Percentiles rank a stretch among this genome's conserved stretches.
Conservation (phyloP, 805 yeast species). For the Scheffersomyces lignosus region DNA sequence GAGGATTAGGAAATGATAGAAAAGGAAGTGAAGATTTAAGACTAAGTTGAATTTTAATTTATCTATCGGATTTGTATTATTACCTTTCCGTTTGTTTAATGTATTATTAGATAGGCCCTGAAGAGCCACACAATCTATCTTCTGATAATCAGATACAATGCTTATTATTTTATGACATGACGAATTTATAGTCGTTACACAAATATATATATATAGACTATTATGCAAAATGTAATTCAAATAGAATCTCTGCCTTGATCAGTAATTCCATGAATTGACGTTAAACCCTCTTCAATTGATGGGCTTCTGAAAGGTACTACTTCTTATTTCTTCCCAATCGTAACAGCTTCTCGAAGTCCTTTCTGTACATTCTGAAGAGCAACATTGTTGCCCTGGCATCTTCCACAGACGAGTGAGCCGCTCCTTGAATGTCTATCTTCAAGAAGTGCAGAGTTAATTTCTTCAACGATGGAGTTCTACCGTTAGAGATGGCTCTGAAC, state of each 20-base stretch:
- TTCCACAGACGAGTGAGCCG: slow-evolving; percentile 83
- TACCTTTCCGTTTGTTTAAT: too few species aligned
- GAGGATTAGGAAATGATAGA: slow-evolving; percentile 36
- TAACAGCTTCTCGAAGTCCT: slow-evolving; percentile 57
- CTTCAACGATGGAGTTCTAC: slow-evolving; percentile 73
- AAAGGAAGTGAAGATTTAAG: too few species aligned
- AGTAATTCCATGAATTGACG: neutral
- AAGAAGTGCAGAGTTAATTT: slow-evolving; percentile 59
- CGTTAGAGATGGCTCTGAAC: slow-evolving; percentile 59
- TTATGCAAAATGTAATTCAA: neutral
- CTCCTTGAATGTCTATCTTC: slow-evolving; percentile 63
- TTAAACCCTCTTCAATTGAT: neutral
- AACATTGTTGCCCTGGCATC: slow-evolving; percentile 90
- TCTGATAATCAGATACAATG: too few species aligned
- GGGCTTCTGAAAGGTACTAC: too few species aligned
- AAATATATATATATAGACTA: too few species aligned
- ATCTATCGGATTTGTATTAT: too few species aligned
- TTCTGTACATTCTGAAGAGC: slow-evolving; percentile 62
- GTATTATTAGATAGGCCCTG: too few species aligned
- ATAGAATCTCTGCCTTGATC: neutral
- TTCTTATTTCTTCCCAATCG: too few species aligned
- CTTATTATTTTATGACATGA: too few species aligned
- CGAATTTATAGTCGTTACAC: too few species aligned
- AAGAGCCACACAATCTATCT: too few species aligned
- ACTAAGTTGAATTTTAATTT: too few species aligned